These are phyloP conservation scores for Paracamarosporium sp. DNA, from an alignment of 2,329 filamentous ascomycete genomes.

Conservation along the genomic window DNA sequence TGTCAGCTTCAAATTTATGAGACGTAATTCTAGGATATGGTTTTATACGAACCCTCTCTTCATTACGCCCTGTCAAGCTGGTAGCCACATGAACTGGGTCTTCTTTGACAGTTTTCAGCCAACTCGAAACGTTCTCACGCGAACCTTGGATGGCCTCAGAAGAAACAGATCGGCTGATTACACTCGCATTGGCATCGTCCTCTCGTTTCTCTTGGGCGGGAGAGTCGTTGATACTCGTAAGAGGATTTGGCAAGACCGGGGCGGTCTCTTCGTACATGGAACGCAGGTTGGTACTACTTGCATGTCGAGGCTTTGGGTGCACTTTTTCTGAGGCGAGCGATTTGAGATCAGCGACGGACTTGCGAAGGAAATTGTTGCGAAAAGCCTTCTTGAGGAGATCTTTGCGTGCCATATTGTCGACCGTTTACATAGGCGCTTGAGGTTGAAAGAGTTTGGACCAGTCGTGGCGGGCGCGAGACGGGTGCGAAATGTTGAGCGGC, in stretches of 20 bases:
- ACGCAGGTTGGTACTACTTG: not conserved
- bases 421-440: not conserved
- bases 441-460: not conserved
- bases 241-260: not conserved
- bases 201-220: not conserved
- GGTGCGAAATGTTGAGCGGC: not conserved
- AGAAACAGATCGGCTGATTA: not conserved
- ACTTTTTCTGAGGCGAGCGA: not conserved
- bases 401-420: slow-evolving; percentile 8
- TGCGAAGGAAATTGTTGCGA: slow-evolving; percentile 8
- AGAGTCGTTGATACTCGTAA: not conserved
- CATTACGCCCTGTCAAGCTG: too few species aligned
- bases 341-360: slow-evolving; percentile 7
- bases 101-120: not conserved
- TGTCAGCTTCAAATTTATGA: too few species aligned
- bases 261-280: not conserved
- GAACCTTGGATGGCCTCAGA: not conserved
- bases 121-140: not conserved
- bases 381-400: slow-evolving; percentile 10
- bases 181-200: not conserved
- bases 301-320: not conserved
- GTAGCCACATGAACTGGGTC: not conserved
- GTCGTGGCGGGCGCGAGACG: too few species aligned
- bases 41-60: too few species aligned
- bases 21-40: too few species aligned